Evolutionary conservation across 345 rosid genomes (phyloP), one percentile per base, ranked within the genome.

Genomic region (Aegle marmelos): DNA sequence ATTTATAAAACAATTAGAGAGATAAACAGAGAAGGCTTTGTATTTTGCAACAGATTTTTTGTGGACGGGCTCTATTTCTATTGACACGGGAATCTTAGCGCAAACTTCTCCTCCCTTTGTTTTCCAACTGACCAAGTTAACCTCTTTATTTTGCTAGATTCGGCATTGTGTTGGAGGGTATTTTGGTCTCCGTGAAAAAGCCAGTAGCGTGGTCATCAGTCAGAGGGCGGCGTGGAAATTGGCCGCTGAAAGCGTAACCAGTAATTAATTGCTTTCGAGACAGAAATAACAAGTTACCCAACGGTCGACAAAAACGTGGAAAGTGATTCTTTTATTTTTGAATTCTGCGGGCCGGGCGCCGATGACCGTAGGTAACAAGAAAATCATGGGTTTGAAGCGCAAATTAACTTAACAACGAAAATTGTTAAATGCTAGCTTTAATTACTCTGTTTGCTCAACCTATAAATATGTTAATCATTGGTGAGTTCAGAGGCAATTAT

Each of bases 301-400:
- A 81, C 80, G 83, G 83, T 80, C 77, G 60, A 48, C 66, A 57
- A 10, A 30, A 30, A 65, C 41, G 68, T 30, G 76, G 21, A 22
- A 10, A 64, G 3, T 48, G 45, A 22, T 30, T 50, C 50, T 16
- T 50, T 31, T 7, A 17, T 53, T 27, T 24, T 16, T 70, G 11
- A 19, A 34, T 22, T 67, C 50, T 45, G 50, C 50, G 50, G 1
- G 50, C 50, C 17, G 17, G 50, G 5, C 13, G 1, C 50, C 50
- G 50, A 13, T 45, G 50, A 45, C 13, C 2, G 3, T 45, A 11
- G 17, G 4, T 11, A 45, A 45, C 50, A 45, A 45, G 17, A 45
- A 45, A 45, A 2, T 10, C 50, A 45, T 13, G 50, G 48, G 48
- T 11, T 10, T 3, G 1, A 2, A 41, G 48, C 16, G 48, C 48